Evolutionary conservation across 345 rosid genomes (phyloP).

Genomic region (Durio zibethinus): DNA sequence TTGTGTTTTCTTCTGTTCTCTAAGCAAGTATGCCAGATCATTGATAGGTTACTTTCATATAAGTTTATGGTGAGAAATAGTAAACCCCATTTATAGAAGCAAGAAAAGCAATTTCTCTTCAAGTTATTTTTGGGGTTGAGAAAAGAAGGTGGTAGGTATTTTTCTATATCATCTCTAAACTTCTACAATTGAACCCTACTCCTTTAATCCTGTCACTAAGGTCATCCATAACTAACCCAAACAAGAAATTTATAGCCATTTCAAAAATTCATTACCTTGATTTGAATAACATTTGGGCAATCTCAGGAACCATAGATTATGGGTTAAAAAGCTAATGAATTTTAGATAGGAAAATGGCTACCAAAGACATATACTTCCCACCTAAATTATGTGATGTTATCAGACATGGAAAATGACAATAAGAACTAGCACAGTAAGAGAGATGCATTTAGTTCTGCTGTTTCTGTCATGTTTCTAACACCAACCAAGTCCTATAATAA

Average conservation of each 20-base stretch:
- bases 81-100: slow-evolving; percentile 16
- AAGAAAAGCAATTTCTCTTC: not conserved
- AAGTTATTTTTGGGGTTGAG: slow-evolving; percentile 9
- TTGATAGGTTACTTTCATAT: slow-evolving; percentile 32
- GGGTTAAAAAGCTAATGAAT: slow-evolving; percentile 22
- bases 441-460: slow-evolving; percentile 47
- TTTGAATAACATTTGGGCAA: slow-evolving; percentile 20
- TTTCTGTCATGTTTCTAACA: slow-evolving; percentile 55
- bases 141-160: slow-evolving; percentile 38
- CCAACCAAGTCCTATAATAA: slow-evolving; percentile 29
- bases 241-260: slow-evolving; percentile 24
- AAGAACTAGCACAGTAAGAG: not conserved
- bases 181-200: slow-evolving; percentile 24
- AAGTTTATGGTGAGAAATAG: slow-evolving; percentile 17
- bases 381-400: slow-evolving; percentile 40
- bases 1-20: slow-evolving; percentile 24
- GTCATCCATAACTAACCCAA: slow-evolving; percentile 42
- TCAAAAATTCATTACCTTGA: slow-evolving; percentile 13
- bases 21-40: slow-evolving; percentile 19
- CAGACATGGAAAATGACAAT: slow-evolving; percentile 15
- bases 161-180: slow-evolving; percentile 23
- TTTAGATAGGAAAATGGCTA: slow-evolving; percentile 32
- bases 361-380: slow-evolving; percentile 43
- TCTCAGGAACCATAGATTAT: slow-evolving; percentile 15
- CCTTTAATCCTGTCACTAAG: slow-evolving; percentile 20